Percentiles rank a stretch among this genome's conserved stretches.
phyloP scores from a whole-genome alignment of 129 eudicot genomes.

The Daucus carota region DNA sequence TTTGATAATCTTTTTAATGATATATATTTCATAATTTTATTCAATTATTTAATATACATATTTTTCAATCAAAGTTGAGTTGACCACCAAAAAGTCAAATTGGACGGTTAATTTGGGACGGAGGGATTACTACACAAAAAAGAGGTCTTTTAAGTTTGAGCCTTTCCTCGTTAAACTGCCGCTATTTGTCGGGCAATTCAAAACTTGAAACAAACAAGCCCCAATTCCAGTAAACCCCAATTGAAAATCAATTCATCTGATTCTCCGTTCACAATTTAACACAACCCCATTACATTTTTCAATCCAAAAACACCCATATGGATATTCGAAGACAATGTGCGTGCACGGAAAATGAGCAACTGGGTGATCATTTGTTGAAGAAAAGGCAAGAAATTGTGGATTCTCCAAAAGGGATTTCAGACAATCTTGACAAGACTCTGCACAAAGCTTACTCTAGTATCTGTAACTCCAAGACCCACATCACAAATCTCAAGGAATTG shows the following conservation, averaged over 20 bases:
- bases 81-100: no score
- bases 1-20: no score
- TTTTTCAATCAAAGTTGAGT: no score
- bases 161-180: neutral
- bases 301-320: constrained; percentile 6
- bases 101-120: no score
- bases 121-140: no score
- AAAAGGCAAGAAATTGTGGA: constrained; percentile 56
- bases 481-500: constrained; percentile 61
- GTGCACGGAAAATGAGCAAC: constrained; percentile 58
- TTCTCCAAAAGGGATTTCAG: constrained; percentile 54
- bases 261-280: neutral
- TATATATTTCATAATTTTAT: no score
- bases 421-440: constrained; percentile 31
- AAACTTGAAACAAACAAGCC: neutral
- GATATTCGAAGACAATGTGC: constrained; percentile 20
- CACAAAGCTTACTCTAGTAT: constrained; percentile 48
- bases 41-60: no score
- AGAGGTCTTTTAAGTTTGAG: no score
- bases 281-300: neutral
- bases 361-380: constrained; percentile 47
- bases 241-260: neutral
- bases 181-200: neutral
- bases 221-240: neutral
- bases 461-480: constrained; percentile 49